A percentile compares a stretch with the other conserved stretches of the same genome.
Evolutionary conservation across 2,329 filamentous ascomycete genomes (phyloP).

Genomic region (Lomentospora prolificans): DNA sequence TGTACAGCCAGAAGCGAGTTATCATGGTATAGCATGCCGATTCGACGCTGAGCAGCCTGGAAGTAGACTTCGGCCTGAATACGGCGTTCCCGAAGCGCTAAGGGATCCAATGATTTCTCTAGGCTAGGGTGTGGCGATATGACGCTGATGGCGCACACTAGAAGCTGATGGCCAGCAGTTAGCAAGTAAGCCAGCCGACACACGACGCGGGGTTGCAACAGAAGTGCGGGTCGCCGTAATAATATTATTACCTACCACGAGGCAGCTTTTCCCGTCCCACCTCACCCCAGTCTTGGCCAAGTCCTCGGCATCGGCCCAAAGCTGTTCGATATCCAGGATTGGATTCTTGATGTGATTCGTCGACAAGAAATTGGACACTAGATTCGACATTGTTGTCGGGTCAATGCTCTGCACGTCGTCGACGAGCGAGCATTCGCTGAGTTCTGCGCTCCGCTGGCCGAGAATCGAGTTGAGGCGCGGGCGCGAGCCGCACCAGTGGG

Average conservation of each 20-base stretch:
- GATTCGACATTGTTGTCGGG: slow-evolving; percentile 10
- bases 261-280: slow-evolving; percentile 15
- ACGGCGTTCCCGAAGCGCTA: slow-evolving; percentile 8
- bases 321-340: slow-evolving; percentile 12
- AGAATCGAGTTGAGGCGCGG: not conserved
- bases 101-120: slow-evolving; percentile 1
- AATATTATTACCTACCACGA: slow-evolving; percentile 12
- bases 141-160: slow-evolving; percentile 15
- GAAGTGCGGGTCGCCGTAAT: too few relatives aligned
- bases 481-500: not conserved
- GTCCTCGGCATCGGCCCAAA: slow-evolving; percentile 12
- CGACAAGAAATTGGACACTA: slow-evolving; percentile 15
- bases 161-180: slow-evolving; percentile 9
- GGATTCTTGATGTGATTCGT: slow-evolving; percentile 16
- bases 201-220: too few relatives aligned
- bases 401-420: slow-evolving; percentile 1
- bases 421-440: not conserved
- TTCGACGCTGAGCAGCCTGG: slow-evolving; percentile 14
- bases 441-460: not conserved
- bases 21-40: slow-evolving; percentile 15
- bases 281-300: slow-evolving; percentile 12
- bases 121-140: slow-evolving; percentile 9
- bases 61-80: slow-evolving; percentile 14
- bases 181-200: too few relatives aligned
- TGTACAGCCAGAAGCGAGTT: slow-evolving; percentile 14